Evolutionary conservation across 192 early-diverging fungal species (phyloP), one percentile per base, ranked within the genome.

Genomic region (Backusella circina): DNA sequence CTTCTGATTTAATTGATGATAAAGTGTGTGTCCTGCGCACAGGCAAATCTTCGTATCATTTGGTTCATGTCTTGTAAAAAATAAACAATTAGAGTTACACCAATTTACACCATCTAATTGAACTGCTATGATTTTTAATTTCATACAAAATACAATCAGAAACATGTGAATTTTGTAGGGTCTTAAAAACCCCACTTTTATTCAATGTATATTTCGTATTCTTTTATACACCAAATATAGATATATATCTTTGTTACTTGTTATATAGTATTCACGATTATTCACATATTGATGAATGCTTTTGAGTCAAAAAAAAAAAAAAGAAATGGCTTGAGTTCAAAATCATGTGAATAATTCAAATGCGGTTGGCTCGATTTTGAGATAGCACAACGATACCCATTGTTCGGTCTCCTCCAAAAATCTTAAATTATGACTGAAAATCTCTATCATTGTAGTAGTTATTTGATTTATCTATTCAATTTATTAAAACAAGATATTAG

Each of bases 1-100:
- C 84, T 4, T 76, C 69, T 31, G 88, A 92, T 74, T 85, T 93
- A 78, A 79, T 95, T 18, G 91, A 93, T 72, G 88, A 84, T 18
- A 73, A 82, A 1, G 85, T 95, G 16, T 92, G 89, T 36, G 78
- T 94, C 8, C 61, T 98, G 3, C 78, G 95, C 38, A 88, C 87
- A 8, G 96, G 96, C 41, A 98, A 95, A 84, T 89, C 86, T 47
- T 91, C 93, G 37, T 93, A 95, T 67, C 84, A 82, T 35, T 78
- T 97, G 37, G 74, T 95, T 1, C 78, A 70, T 72, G 68, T 79
- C 68, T 16, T 51, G 51, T 80, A 71, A 26, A 78, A 37, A 21
- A 47, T 47, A 47, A 47, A 35, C 5, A 35, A 35, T 35, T 0
- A 39, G 0, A 47, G 54, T 61, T 28, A 28, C 54, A 61, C 54